Conservation (phyloP, 441 rosid species). For the Arabidopsis hybrid region DNA sequence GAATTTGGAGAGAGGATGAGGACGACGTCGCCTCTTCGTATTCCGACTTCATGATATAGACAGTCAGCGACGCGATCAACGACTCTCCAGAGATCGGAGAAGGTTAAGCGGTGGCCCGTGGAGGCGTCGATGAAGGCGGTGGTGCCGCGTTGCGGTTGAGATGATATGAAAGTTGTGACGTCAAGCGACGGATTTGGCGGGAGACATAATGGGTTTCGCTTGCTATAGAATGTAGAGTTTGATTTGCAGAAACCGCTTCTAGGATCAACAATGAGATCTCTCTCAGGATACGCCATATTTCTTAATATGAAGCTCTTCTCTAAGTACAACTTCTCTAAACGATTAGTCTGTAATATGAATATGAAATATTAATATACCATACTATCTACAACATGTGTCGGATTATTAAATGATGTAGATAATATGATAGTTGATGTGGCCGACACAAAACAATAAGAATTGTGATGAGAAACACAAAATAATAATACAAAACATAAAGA, state of each 20-base stretch:
- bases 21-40: conserved; percentile 74
- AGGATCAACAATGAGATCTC: background rate
- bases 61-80: conserved; percentile 67
- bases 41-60: conserved; percentile 57
- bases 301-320: background rate
- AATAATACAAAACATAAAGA: too few species aligned
- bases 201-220: conserved; percentile 58
- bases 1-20: conserved; percentile 89
- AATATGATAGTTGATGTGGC: too few species aligned
- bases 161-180: conserved; percentile 79
- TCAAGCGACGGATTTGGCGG: conserved; percentile 62
- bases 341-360: too few species aligned
- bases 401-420: too few species aligned
- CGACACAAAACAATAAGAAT: too few species aligned
- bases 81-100: conserved; percentile 71
- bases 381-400: too few species aligned
- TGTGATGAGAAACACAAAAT: too few species aligned
- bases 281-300: background rate
- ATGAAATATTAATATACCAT: too few species aligned
- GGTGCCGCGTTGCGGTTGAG: conserved; percentile 71
- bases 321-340: background rate
- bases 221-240: conserved; percentile 70
- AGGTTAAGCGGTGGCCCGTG: conserved; percentile 64
- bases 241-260: conserved; percentile 70
- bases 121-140: conserved; percentile 81